Conservation (phyloP, 2,329 filamentous ascomycete species). For the Ophiocordyceps camponoti-floridani region DNA sequence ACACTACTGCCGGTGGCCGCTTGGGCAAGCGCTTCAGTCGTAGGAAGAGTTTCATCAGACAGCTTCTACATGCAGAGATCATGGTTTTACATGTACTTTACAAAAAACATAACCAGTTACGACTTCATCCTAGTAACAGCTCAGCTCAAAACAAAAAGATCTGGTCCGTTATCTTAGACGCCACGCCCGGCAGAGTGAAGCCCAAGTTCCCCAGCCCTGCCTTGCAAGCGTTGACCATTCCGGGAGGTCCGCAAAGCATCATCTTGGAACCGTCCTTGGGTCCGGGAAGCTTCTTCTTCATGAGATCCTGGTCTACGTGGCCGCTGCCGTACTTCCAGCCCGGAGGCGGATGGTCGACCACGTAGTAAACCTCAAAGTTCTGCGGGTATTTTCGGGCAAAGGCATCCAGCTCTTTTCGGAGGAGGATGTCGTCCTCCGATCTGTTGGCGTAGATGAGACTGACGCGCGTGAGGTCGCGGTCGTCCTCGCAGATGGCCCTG, state of each 20-base stretch:
- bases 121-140: too few species aligned
- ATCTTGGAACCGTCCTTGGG: slow-evolving; percentile 29
- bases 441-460: slow-evolving; percentile 42
- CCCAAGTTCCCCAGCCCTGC: slow-evolving; percentile 28
- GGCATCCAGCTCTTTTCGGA: slow-evolving; percentile 34
- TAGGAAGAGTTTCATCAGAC: too few species aligned
- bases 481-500: slow-evolving; percentile 42
- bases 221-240: slow-evolving; percentile 40
- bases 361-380: slow-evolving; percentile 37
- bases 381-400: slow-evolving; percentile 30
- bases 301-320: slow-evolving; percentile 30
- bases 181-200: slow-evolving; percentile 28
- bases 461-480: slow-evolving; percentile 36
- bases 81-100: too few species aligned
- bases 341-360: slow-evolving; percentile 27
- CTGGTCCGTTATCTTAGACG: slow-evolving; percentile 34
- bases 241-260: slow-evolving; percentile 42
- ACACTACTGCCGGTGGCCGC: too few species aligned
- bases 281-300: slow-evolving; percentile 27
- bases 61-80: too few species aligned
- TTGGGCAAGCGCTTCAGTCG: too few species aligned
- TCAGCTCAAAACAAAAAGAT: slow-evolving; percentile 30
- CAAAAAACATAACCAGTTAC: too few species aligned
- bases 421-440: slow-evolving; percentile 38
- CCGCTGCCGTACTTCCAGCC: slow-evolving; percentile 30